Base-by-base conservation (phyloP, 192 early-diverging fungal genomes). In the Coemansia sp. region DNA sequence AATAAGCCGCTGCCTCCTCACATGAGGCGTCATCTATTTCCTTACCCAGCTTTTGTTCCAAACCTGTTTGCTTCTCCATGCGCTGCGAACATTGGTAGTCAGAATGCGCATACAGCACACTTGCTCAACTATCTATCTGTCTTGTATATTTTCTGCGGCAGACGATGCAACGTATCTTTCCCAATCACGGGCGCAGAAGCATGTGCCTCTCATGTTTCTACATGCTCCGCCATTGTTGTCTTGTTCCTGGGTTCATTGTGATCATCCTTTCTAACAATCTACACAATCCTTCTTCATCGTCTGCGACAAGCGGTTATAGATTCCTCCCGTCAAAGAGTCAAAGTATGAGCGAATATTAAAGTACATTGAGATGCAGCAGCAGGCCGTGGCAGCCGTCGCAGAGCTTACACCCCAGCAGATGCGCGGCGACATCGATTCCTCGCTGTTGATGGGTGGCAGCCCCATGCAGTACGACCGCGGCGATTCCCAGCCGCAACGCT, bases 281-380 rank as follows among this genome's bases (percentile, higher is more conserved):
- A 5, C 48, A 17, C 19, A 54, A 22, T 54, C 20, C 25, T 20
- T 54, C 7, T 54, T 7, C 19, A 3, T 22, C 51, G 8, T 54
- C 25, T 50, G 48, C 4, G 48, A n/a, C 48, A n/a, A n/a, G 48
- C 17, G 2, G 7, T 39, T 72, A 70, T 81, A 81, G 79, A 51
- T 77, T 38, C 80, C 78, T 13, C 75, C 83, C 12, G 71, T 85
- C 56, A 85, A 85, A 53, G 83, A 85, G 63, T 81, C 83, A 44
- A 85, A 85, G 44, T 85, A 81, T 65, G 83, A 80, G 37, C 63
- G 83, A 40, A 79, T 85, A 54, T 43, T 85, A 32, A 69, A 75
- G 22, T 84, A 84, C 44, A 76, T 84, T 4, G 63, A 75, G 59
- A 69, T 63, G 67, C 83, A 84, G 74, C 83, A 81, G 61, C 79